Conservation (phyloP, 345 rosid species). For the Ceriops zippeliana region DNA sequence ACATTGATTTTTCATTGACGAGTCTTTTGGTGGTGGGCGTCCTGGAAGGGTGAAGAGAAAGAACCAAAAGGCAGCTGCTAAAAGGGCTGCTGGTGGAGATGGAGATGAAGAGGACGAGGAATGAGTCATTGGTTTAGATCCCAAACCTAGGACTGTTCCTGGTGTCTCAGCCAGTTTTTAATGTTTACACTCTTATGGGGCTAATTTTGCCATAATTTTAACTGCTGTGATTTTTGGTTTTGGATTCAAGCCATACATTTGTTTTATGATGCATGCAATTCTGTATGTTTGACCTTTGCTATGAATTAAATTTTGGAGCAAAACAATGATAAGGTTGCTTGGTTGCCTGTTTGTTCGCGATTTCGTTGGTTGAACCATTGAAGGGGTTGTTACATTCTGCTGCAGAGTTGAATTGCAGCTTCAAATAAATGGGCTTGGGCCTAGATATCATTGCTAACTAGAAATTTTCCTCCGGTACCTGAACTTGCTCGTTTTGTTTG, state of each 20-base stretch:
- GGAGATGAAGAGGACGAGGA: constrained; percentile 63
- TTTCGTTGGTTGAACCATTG: neutral
- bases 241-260: neutral
- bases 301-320: neutral
- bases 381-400: too few relatives aligned
- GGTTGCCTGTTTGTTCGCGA: neutral
- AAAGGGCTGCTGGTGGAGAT: constrained; percentile 65
- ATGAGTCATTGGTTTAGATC: neutral
- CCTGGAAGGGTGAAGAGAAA: constrained; percentile 72
- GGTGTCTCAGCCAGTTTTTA: neutral
- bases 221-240: neutral
- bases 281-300: neutral
- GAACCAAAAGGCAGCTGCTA: constrained; percentile 61
- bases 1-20: constrained; percentile 24
- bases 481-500: too few relatives aligned
- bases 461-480: too few relatives aligned
- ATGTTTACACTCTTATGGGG: neutral
- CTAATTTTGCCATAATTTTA: neutral
- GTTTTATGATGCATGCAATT: neutral
- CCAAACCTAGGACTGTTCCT: neutral
- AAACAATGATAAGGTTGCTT: neutral
- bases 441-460: too few relatives aligned
- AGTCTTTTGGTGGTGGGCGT: constrained; percentile 32
- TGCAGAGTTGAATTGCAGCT: too few relatives aligned
- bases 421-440: too few relatives aligned